Evolutionary conservation across 2,329 filamentous ascomycete species (phyloP).

Genomic region (Calonectria naviculata): DNA sequence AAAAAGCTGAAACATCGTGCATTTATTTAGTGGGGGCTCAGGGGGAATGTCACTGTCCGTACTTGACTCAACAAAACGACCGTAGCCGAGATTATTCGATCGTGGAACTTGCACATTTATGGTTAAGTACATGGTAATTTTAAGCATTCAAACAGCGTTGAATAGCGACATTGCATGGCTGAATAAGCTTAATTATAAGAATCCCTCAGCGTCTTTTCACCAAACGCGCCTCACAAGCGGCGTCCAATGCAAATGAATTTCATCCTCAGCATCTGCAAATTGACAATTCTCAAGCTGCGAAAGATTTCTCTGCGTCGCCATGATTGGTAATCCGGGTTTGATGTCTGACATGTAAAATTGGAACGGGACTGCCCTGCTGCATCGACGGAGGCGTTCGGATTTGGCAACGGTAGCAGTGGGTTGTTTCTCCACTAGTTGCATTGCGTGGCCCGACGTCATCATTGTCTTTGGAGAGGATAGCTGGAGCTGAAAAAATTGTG

Average conservation of each 20-base stretch:
- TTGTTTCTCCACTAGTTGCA: conserved; percentile 2
- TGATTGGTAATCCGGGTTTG: neutral
- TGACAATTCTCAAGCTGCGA: too few relatives aligned
- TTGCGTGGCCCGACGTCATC: neutral
- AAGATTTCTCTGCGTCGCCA: neutral
- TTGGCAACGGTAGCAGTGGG: neutral
- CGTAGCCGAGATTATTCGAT: neutral
- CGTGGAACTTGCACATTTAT: neutral
- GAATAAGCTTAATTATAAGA: neutral
- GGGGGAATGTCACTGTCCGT: neutral
- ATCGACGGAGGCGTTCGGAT: neutral
- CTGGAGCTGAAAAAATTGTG: neutral
- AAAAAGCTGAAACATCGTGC: neutral
- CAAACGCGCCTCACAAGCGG: neutral
- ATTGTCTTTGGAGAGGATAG: too few relatives aligned
- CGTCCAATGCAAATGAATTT: too few relatives aligned
- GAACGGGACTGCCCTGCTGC: neutral
- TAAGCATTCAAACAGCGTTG: neutral
- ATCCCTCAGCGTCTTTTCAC: neutral
- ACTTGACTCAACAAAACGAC: neutral
- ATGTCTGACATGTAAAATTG: neutral
- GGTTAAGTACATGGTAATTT: neutral
- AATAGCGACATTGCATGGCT: neutral
- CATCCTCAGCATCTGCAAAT: too few relatives aligned
- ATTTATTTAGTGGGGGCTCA: too few relatives aligned